These are phyloP conservation scores for Barnettozyma vustinii DNA, from an alignment of 805 yeast genomes.

Conservation along the genomic window DNA sequence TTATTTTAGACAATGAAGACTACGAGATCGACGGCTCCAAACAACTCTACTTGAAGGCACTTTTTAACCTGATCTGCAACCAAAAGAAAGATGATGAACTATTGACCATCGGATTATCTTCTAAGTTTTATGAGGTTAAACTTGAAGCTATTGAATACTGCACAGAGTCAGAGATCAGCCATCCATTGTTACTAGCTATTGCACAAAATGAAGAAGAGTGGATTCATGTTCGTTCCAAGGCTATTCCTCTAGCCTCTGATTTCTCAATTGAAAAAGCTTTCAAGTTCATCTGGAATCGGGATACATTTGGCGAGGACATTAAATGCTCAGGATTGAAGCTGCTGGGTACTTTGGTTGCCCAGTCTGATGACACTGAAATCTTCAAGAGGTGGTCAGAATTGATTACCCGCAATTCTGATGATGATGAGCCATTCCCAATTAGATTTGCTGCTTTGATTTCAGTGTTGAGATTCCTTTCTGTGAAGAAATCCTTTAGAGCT, in stretches of 20 bases:
- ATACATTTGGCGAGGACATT: conserved; percentile 39
- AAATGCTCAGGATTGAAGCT: conserved; percentile 44
- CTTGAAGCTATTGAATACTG: conserved; percentile 34
- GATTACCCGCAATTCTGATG: conserved; percentile 25
- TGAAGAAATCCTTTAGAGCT: conserved; percentile 14
- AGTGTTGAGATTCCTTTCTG: conserved; percentile 26
- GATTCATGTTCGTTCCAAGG: conserved; percentile 40
- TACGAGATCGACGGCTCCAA: conserved; percentile 41
- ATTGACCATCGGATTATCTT: conserved; percentile 31
- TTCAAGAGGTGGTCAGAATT: conserved; percentile 12
- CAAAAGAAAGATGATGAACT: conserved; percentile 17
- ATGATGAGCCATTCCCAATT: conserved; percentile 38
- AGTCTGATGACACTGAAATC: conserved; percentile 25
- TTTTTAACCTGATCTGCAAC: conserved; percentile 25
- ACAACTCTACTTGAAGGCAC: conserved; percentile 38
- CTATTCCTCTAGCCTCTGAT: conserved; percentile 23
- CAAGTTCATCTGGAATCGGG: conserved; percentile 28
- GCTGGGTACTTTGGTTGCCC: conserved; percentile 39
- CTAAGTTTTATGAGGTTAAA: conserved; percentile 42
- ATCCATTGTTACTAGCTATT: conserved; percentile 13
- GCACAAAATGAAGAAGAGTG: conserved; percentile 28
- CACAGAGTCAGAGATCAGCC: conserved; percentile 5
- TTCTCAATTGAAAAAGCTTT: conserved; percentile 22
- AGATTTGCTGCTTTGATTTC: conserved; percentile 44
- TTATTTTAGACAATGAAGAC: conserved; percentile 26